Conservation (phyloP, 2,329 filamentous ascomycete species). For the Paramyrothecium roridum region DNA sequence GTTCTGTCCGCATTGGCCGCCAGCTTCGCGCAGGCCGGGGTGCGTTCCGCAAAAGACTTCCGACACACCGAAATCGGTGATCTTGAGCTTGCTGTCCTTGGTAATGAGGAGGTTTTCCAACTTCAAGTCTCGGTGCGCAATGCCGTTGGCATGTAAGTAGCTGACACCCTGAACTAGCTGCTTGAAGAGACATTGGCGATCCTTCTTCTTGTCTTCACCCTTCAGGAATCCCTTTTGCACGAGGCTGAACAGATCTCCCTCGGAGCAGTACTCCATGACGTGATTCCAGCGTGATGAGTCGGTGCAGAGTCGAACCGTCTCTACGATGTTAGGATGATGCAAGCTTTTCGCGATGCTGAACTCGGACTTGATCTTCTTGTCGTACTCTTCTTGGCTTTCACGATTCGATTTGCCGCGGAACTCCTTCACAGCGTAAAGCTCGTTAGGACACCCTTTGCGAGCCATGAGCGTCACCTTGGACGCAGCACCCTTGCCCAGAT, state of each 20-base stretch:
- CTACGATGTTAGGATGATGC: conserved; percentile 83
- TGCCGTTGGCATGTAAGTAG: conserved; percentile 79
- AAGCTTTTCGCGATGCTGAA: conserved; percentile 83
- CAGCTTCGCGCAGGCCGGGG: conserved; percentile 70
- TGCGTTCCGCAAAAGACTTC: conserved; percentile 82
- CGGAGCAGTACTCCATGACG: conserved; percentile 87
- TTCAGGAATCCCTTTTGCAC: conserved; percentile 70
- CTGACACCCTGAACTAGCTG: conserved; percentile 79
- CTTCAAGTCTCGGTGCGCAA: conserved; percentile 89
- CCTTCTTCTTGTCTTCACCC: conserved; percentile 59
- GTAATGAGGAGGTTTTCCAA: conserved; percentile 81
- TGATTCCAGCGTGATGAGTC: conserved; percentile 79
- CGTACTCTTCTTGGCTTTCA: conserved; percentile 72
- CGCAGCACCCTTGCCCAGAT: conserved; percentile 77
- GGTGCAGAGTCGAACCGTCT: conserved; percentile 73
- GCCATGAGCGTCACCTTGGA: conserved; percentile 80
- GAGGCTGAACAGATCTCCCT: conserved; percentile 76
- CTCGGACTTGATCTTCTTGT: conserved; percentile 88
- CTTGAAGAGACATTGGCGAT: conserved; percentile 84
- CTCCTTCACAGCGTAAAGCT: conserved; percentile 83
- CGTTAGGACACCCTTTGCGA: conserved; percentile 60
- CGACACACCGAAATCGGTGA: conserved; percentile 87
- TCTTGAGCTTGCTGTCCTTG: conserved; percentile 78
- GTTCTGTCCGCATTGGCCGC: conserved; percentile 69
- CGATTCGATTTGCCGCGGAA: conserved; percentile 70